Evolutionary conservation across 1,139 yeast species (phyloP).

Genomic region (Yamadazyma oceani): DNA sequence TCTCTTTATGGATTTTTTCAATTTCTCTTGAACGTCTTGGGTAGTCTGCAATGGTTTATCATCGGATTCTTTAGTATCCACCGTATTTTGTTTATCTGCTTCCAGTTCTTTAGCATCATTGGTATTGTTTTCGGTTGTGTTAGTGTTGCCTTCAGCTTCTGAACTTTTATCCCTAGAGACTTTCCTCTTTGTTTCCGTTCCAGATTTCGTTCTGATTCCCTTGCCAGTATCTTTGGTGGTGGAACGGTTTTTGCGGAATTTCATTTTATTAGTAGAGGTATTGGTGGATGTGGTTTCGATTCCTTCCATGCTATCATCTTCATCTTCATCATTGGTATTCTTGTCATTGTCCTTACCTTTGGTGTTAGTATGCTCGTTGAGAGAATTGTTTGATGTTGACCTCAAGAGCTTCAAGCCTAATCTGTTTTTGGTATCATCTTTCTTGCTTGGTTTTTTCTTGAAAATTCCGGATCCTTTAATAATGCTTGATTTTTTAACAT

Average conservation of each 20-base stretch:
- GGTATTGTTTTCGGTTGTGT: slow-evolving; percentile 8
- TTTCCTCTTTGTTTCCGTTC: neutral
- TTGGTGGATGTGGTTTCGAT: slow-evolving; percentile 5
- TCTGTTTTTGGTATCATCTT: slow-evolving; percentile 15
- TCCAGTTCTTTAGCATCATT: slow-evolving; percentile 7
- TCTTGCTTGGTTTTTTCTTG: slow-evolving; percentile 25
- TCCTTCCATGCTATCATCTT: slow-evolving; percentile 7
- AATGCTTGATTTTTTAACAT: slow-evolving; percentile 17
- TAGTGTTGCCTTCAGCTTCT: slow-evolving; percentile 1
- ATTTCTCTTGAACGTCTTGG: slow-evolving; percentile 46
- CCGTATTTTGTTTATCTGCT: slow-evolving; percentile 7
- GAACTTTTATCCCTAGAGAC: slow-evolving; percentile 1
- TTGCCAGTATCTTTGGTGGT: too few species aligned
- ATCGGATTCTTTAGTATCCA: slow-evolving; percentile 10
- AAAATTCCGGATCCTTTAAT: slow-evolving; percentile 19
- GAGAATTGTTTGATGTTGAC: slow-evolving; percentile 13
- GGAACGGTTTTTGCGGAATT: neutral
- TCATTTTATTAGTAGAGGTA: neutral
- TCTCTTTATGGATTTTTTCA: slow-evolving; percentile 44
- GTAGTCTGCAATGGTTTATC: slow-evolving; percentile 34
- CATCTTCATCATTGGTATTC: slow-evolving; percentile 6
- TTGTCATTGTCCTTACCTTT: neutral
- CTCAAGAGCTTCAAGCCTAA: slow-evolving; percentile 14
- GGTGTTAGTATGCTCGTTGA: slow-evolving; percentile 3
- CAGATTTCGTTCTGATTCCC: too few species aligned